Evolutionary conservation across 148 eudicot species (phyloP).

Genomic region (Agrostemma githago): DNA sequence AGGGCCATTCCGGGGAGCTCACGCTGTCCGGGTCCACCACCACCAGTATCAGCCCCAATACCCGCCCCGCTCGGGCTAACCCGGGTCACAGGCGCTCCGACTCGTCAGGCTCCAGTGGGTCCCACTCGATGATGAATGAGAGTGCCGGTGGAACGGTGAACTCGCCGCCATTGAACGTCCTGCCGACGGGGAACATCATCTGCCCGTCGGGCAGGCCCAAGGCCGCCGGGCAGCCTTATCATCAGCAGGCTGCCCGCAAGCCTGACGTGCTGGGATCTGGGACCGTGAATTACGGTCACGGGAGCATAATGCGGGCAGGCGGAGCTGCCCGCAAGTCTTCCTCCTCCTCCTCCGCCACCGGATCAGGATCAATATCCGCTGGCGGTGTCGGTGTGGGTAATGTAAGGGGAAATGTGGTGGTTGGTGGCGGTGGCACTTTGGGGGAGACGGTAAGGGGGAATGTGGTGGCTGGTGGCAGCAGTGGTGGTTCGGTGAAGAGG

Average conservation of each 20-base stretch:
- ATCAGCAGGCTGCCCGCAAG: constrained; percentile 16
- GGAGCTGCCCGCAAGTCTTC: constrained; percentile 11
- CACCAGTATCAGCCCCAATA: constrained; percentile 6
- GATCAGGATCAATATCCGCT: background rate
- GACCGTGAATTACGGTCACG: constrained; percentile 62
- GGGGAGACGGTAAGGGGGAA: constrained; percentile 12
- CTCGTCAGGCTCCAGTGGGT: constrained; percentile 45
- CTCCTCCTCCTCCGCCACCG: background rate
- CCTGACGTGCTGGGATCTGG: constrained; percentile 62
- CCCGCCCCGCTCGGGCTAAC: background rate
- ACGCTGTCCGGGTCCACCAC: constrained; percentile 23
- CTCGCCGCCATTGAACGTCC: constrained; percentile 41
- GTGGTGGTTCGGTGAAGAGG: constrained; percentile 52
- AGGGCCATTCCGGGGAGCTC: constrained; percentile 59
- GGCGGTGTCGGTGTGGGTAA: background rate
- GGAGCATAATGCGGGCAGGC: constrained; percentile 62
- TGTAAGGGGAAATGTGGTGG: background rate
- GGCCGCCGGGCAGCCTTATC: constrained; percentile 36
- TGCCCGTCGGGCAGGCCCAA: constrained; percentile 61
- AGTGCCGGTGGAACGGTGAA: constrained; percentile 36
- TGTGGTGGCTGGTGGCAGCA: background rate
- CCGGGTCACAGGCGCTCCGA: constrained; percentile 45
- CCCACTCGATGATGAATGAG: constrained; percentile 28
- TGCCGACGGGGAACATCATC: constrained; percentile 62
- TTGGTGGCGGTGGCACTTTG: background rate